Evolutionary conservation across 495 filamentous ascomycete species (phyloP).

Genomic region (Cairneyella variabilis): DNA sequence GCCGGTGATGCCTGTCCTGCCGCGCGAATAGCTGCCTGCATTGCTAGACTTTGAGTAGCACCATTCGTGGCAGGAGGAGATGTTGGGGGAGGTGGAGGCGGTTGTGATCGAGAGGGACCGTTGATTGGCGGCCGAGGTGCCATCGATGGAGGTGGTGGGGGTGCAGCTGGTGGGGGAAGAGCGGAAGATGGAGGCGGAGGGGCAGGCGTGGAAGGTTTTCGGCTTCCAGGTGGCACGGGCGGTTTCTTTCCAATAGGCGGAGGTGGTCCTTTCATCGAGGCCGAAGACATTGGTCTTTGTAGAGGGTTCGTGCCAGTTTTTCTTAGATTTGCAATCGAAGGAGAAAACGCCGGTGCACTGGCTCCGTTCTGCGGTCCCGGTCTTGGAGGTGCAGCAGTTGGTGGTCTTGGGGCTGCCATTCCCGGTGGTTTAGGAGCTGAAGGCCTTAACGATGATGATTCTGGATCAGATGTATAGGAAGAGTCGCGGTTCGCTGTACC

Average conservation of each 20-base stretch:
- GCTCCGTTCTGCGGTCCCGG: slow-evolving; percentile 23
- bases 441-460: slow-evolving; percentile 53
- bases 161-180: slow-evolving; percentile 39
- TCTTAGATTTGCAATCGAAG: slow-evolving; percentile 56
- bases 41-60: slow-evolving; percentile 37
- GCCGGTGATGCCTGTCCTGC: slow-evolving; percentile 40
- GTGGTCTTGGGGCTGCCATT: slow-evolving; percentile 60
- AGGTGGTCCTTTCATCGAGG: slow-evolving; percentile 47
- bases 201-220: slow-evolving; percentile 52
- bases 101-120: slow-evolving; percentile 47
- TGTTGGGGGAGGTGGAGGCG: slow-evolving; percentile 46
- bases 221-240: slow-evolving; percentile 57
- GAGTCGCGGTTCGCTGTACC: slow-evolving; percentile 62
- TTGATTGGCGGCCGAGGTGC: slow-evolving; percentile 45
- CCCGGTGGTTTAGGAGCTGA: slow-evolving; percentile 56
- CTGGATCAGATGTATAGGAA: slow-evolving; percentile 72
- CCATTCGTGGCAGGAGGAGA: slow-evolving; percentile 32
- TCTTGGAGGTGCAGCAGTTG: slow-evolving; percentile 50
- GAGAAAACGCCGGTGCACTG: slow-evolving; percentile 45
- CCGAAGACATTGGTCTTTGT: slow-evolving; percentile 49
- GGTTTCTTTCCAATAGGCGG: slow-evolving; percentile 65
- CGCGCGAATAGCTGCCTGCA: slow-evolving; percentile 47
- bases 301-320: slow-evolving; percentile 51
- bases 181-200: slow-evolving; percentile 24
- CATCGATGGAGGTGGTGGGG: slow-evolving; percentile 39